phyloP scores from a whole-genome alignment of 75 land plant species.

The Pinus taeda region DNA sequence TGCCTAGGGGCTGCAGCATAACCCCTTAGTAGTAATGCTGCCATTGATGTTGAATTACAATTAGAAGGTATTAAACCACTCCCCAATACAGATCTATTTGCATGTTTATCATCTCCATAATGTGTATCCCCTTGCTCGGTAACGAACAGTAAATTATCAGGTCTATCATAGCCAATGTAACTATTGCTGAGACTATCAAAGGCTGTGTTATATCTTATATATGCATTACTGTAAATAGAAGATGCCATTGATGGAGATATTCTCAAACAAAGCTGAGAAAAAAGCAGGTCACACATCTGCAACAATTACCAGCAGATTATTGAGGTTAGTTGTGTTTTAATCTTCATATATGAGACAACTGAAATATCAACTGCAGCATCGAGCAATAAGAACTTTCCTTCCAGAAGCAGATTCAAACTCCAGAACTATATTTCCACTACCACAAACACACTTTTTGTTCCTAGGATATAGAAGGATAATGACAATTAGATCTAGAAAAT shows the following conservation, averaged over 20 bases:
- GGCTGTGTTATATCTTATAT: constrained; percentile 13
- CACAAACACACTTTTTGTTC: neutral
- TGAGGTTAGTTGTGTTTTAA: neutral
- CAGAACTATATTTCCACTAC: neutral
- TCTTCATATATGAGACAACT: neutral
- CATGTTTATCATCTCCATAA: constrained; percentile 9
- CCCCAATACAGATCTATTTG: constrained; percentile 9
- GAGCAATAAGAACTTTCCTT: neutral
- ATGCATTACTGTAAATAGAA: constrained; percentile 7
- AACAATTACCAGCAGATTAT: constrained; percentile 7
- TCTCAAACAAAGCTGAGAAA: constrained; percentile 85
- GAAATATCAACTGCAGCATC: neutral
- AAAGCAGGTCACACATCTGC: constrained; percentile 98
- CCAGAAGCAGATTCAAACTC: neutral
- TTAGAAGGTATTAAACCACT: constrained; percentile 12
- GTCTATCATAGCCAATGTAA: constrained; percentile 12
- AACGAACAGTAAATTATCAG: neutral
- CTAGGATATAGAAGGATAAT: neutral
- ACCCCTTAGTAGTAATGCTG: constrained; percentile 77
- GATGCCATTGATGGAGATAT: constrained; percentile 22
- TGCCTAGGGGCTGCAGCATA: constrained; percentile 86
- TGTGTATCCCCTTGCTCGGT: constrained; percentile 6
- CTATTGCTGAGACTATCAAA: constrained; percentile 14
- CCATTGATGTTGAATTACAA: constrained; percentile 69
- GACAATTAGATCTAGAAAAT: neutral